These are phyloP conservation scores for Clonostachys byssicola DNA, from an alignment of 2,329 filamentous ascomycete species.

Conservation along the genomic window DNA sequence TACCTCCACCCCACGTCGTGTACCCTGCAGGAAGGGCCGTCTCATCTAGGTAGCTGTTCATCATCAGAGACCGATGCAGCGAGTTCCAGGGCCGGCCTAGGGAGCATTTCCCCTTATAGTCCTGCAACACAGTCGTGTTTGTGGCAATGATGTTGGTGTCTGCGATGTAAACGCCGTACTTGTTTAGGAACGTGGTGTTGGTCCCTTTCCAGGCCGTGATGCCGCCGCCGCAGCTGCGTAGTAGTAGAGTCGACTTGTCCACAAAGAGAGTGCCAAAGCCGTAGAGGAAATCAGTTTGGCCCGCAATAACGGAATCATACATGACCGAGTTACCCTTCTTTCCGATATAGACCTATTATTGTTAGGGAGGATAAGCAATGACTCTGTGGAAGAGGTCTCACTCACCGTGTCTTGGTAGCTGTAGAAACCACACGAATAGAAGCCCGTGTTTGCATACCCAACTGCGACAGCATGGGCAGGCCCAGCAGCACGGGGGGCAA, in stretches of 20 bases:
- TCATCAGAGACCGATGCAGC: constrained; percentile 52
- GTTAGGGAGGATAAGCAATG: no score
- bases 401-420: constrained; percentile 63
- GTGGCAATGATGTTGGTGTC: constrained; percentile 48
- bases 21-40: constrained; percentile 50
- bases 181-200: constrained; percentile 62
- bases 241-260: constrained; percentile 43
- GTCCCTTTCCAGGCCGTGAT: constrained; percentile 64
- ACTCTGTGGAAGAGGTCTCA: no score
- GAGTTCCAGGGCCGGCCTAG: constrained; percentile 62
- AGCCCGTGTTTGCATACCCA: constrained; percentile 60
- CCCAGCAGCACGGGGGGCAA: constrained; percentile 41
- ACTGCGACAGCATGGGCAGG: constrained; percentile 58
- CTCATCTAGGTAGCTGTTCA: constrained; percentile 47
- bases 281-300: constrained; percentile 66
- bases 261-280: constrained; percentile 64
- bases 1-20: constrained; percentile 16
- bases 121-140: constrained; percentile 37
- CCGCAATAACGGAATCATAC: constrained; percentile 54
- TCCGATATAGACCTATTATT: constrained; percentile 54
- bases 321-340: constrained; percentile 66
- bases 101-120: constrained; percentile 39
- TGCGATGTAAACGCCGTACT: constrained; percentile 63
- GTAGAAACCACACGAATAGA: constrained; percentile 63
- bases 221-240: constrained; percentile 60